Conservation (phyloP, 2,329 filamentous ascomycete species). For the Colletotrichum somersetense region DNA sequence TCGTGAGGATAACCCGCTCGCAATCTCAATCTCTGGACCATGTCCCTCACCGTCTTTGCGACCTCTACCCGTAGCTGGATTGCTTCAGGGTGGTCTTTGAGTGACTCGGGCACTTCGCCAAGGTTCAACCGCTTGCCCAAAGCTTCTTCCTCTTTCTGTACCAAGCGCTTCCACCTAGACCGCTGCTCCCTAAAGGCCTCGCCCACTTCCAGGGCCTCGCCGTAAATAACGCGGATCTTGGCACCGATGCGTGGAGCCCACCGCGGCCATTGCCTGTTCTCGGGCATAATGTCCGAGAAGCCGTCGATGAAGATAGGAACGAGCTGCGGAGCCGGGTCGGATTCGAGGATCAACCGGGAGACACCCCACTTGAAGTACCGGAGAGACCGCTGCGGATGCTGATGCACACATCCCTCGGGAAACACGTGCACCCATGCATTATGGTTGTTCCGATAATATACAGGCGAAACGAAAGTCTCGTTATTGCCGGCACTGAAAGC, state of each 20-base stretch:
- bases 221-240: constrained; percentile 80
- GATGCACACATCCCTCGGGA: constrained; percentile 94
- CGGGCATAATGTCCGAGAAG: constrained; percentile 88
- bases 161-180: constrained; percentile 78
- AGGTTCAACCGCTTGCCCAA: constrained; percentile 44
- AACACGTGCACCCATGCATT: constrained; percentile 95
- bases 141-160: constrained; percentile 58
- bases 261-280: constrained; percentile 81
- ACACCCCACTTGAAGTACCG: constrained; percentile 99
- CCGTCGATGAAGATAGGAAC: constrained; percentile 97
- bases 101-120: constrained; percentile 73
- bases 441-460: constrained; percentile 76
- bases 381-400: constrained; percentile 81
- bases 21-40: constrained; percentile 83
- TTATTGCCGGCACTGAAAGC: constrained; percentile 66
- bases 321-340: constrained; percentile 87
- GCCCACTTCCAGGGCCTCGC: constrained; percentile 81
- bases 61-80: constrained; percentile 80
- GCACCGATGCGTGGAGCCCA: constrained; percentile 83
- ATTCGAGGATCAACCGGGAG: constrained; percentile 89
- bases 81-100: constrained; percentile 81
- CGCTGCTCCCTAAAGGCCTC: constrained; percentile 83
- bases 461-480: constrained; percentile 78
- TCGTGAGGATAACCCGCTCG: constrained; percentile 82
- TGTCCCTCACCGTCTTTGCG: constrained; percentile 79